Percentiles rank a stretch among this genome's conserved stretches.
phyloP scores from a whole-genome alignment of 2,329 filamentous ascomycete species.

The Zasmidium citrigriseum region DNA sequence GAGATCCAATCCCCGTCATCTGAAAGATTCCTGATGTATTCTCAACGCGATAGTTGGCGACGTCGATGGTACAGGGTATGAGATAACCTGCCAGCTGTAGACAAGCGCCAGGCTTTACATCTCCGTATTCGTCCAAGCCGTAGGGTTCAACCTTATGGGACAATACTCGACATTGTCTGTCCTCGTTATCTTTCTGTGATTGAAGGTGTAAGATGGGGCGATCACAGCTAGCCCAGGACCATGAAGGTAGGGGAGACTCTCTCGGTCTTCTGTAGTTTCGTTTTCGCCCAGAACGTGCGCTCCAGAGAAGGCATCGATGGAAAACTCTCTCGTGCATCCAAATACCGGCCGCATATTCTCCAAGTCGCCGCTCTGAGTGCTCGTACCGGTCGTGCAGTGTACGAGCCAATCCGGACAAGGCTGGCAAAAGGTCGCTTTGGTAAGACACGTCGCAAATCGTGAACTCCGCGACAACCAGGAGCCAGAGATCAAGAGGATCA shows the following conservation, averaged over 20 bases:
- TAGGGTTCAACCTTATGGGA: neutral
- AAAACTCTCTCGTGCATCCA: neutral
- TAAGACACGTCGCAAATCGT: neutral
- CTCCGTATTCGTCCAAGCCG: neutral
- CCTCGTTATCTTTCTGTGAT: neutral
- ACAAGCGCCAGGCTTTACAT: neutral
- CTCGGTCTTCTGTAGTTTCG: neutral
- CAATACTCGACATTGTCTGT: neutral
- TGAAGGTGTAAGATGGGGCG: neutral
- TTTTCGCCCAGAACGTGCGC: neutral
- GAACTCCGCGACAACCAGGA: neutral
- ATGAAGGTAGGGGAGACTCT: neutral
- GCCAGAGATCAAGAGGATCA: neutral
- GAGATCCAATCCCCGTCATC: neutral
- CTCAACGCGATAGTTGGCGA: neutral
- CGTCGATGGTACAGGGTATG: neutral
- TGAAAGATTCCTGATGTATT: neutral
- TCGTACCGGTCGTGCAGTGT: neutral
- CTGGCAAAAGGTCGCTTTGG: neutral
- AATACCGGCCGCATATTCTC: neutral
- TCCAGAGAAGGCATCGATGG: neutral
- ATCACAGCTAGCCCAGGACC: neutral
- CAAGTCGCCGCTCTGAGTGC: neutral
- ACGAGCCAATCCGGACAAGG: neutral
- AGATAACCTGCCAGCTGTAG: neutral